phyloP scores from a whole-genome alignment of 768 basidiomycete species.

The Auricularia cornea region DNA sequence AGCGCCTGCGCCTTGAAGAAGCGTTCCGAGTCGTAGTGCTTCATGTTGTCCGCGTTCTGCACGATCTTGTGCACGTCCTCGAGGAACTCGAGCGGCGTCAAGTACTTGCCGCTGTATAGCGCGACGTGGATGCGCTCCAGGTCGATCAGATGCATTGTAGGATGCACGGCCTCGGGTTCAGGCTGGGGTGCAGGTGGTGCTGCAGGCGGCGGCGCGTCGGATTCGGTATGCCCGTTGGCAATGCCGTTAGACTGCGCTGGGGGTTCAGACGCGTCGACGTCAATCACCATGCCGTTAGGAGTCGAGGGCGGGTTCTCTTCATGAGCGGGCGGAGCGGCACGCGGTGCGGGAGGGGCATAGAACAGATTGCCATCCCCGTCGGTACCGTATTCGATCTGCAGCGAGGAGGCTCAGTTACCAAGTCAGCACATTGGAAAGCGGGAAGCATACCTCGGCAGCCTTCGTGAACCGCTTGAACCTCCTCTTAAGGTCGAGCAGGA shows the following conservation, averaged over 20 bases:
- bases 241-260: slow-evolving; percentile 15
- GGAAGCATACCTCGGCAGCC: slow-evolving; percentile 53
- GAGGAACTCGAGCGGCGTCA: slow-evolving; percentile 82
- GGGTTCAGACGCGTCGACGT: slow-evolving; percentile 16
- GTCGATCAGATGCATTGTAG: slow-evolving; percentile 70
- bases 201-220: slow-evolving; percentile 17
- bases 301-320: slow-evolving; percentile 1
- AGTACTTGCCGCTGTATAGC: slow-evolving; percentile 77
- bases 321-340: not conserved
- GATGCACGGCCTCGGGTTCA: slow-evolving; percentile 21
- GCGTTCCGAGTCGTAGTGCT: slow-evolving; percentile 60
- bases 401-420: slow-evolving; percentile 2
- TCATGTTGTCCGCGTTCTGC: slow-evolving; percentile 52
- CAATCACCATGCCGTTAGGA: not conserved
- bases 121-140: slow-evolving; percentile 84
- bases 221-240: slow-evolving; percentile 29
- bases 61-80: slow-evolving; percentile 75
- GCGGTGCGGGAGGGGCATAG: not conserved
- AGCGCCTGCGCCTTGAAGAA: slow-evolving; percentile 80
- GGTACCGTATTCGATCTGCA: slow-evolving; percentile 69
- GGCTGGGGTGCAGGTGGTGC: slow-evolving; percentile 29
- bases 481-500: slow-evolving; percentile 81
- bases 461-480: slow-evolving; percentile 90
- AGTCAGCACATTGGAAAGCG: not conserved
- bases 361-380: slow-evolving; percentile 19